Evolutionary conservation across 768 basidiomycete genomes (phyloP), one percentile per base, ranked within the genome.

Genomic region (Boletus sp.): DNA sequence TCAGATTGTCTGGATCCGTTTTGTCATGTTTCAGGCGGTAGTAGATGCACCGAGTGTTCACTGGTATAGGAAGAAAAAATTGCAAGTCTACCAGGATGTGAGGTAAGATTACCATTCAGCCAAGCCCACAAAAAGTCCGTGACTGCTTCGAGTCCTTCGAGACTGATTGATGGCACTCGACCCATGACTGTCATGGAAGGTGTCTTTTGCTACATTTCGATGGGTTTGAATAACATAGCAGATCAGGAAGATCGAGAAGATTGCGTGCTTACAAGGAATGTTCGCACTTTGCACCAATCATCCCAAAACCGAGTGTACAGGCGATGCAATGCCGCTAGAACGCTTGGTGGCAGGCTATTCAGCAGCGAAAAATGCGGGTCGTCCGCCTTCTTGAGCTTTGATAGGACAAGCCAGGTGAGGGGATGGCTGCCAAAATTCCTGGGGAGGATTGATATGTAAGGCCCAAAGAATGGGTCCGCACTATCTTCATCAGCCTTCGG

Each of bases 41-140:
- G 69, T 83, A 93, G 21, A 98, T 82, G 67, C 89, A 93, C 45
- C 96, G 84, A 6, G 95, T 98, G 69, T 98, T 98, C 53, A 97
- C 93, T 93, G 62, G 59, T 46, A 34, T 21, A 23, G 19, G 45
- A 40, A 54, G 50, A 54, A 47, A 48, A 7, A 27, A 47, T 45
- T 40, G 43, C 44, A 48, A 37, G 54, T 50, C 33, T 30, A 45
- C 17, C 30, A 41, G 10, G 46, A 62, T 27, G 55, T 25, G 13
- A 54, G 33, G n/a, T 33, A 45, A 50, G 47, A 38, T 54, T 60
- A 90, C 94, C 92, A 64, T 86, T 95, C 10, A 98, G 77, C 94
- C 95, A 98, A 1, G 82, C 93, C 93, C 95, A 97, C 4, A 91
- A 68, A 59, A 83, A 90, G 61, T 85, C 79, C 55, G 59, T 55